A percentile compares a stretch with the other conserved stretches of the same genome.
Conservation (phyloP, 2,329 filamentous ascomycete species). For the Chrysoporthe cubensis region DNA sequence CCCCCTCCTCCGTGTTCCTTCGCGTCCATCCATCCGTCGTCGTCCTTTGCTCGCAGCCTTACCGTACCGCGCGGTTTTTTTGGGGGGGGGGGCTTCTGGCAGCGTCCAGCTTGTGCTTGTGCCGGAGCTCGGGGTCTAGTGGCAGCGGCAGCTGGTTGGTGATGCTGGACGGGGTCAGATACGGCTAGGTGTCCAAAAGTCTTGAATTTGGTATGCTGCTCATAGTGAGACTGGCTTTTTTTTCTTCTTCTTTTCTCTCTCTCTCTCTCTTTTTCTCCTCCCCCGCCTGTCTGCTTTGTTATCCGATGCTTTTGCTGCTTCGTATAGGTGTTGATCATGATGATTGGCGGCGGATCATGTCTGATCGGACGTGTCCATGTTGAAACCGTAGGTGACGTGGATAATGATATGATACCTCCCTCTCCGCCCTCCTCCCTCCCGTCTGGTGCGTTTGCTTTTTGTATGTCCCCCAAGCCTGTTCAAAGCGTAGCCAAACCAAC, state of each 20-base stretch:
- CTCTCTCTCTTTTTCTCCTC: neutral
- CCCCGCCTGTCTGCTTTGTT: neutral
- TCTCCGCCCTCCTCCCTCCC: neutral
- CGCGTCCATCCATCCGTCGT: too few species aligned
- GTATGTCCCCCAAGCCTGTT: neutral
- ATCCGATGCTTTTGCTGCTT: conserved; percentile 5
- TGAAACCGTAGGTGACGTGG: conserved; percentile 7
- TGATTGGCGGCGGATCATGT: neutral
- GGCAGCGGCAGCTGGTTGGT: neutral
- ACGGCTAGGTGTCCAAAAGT: neutral
- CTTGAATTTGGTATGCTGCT: conserved; percentile 5
- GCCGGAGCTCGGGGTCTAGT: too few species aligned
- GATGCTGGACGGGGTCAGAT: neutral
- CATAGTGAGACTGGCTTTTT: neutral
- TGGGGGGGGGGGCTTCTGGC: too few species aligned
- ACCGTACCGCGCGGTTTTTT: too few species aligned
- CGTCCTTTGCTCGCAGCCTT: too few species aligned
- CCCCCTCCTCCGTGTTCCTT: neutral
- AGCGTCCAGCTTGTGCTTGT: too few species aligned
- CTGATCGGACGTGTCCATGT: conserved; percentile 1
- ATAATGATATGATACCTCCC: neutral
- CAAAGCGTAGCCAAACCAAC: neutral
- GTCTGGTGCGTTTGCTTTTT: neutral
- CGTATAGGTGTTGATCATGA: conserved; percentile 13
- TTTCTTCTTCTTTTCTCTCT: neutral